These are phyloP conservation scores for Chytridiales sp. DNA, from an alignment of 371 early-diverging fungal species.

Conservation along the genomic window DNA sequence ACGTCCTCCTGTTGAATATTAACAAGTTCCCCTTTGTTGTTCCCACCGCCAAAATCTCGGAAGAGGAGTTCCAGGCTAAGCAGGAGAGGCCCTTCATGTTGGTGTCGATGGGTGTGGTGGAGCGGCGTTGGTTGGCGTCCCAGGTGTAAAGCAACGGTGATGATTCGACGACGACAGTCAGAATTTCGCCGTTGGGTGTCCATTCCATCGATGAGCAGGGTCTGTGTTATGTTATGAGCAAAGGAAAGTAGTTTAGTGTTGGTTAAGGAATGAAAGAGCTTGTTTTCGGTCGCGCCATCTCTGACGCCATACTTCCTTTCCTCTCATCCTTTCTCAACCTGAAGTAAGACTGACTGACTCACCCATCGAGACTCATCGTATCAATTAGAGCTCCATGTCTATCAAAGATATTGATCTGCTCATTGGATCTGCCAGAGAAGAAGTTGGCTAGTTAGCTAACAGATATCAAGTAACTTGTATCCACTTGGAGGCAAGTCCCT, in stretches of 20 bases:
- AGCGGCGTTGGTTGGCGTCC: conserved; percentile 32
- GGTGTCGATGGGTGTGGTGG: conserved; percentile 27
- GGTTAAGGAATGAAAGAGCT: not conserved
- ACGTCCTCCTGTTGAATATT: conserved; percentile 32
- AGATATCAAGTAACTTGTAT: not conserved
- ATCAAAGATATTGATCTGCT: conserved; percentile 33
- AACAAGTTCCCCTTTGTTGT: conserved; percentile 44
- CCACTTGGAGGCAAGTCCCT: not conserved
- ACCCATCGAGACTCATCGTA: conserved; percentile 28
- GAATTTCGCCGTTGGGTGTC: conserved; percentile 38
- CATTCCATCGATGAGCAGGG: conserved; percentile 37
- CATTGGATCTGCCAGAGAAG: conserved; percentile 13
- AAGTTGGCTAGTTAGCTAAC: not conserved
- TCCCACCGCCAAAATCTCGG: conserved; percentile 39
- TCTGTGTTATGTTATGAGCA: conserved; percentile 11
- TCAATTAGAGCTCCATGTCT: conserved; percentile 33
- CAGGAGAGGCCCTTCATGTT: conserved; percentile 36
- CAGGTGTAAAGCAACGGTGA: conserved; percentile 30
- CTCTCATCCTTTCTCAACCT: not conserved
- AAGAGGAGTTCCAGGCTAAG: conserved; percentile 33
- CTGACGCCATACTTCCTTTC: not conserved
- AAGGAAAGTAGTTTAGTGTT: not conserved
- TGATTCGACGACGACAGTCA: conserved; percentile 31
- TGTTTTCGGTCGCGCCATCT: not conserved
- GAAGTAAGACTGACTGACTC: not conserved